Evolutionary conservation across 2,329 filamentous ascomycete genomes (phyloP).

Genomic region (Neonectria sp.): DNA sequence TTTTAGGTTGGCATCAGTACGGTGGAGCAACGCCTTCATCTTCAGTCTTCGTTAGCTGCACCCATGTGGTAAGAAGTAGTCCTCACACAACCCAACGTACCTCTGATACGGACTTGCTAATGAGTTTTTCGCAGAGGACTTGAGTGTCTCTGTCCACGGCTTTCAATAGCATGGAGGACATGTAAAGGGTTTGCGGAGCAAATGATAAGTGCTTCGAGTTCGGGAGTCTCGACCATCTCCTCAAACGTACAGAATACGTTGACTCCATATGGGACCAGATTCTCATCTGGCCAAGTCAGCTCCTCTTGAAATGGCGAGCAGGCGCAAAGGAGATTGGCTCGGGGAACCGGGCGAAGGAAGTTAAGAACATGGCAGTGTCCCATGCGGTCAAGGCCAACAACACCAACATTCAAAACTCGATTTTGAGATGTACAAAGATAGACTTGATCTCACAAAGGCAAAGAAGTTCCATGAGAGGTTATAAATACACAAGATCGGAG

Average conservation of each 20-base stretch:
- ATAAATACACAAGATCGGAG: not conserved
- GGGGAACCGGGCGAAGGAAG: not conserved
- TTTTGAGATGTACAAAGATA: not conserved
- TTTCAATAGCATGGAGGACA: not conserved
- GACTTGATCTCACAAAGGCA: not conserved
- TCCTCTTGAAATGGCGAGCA: not conserved
- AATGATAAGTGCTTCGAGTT: not conserved
- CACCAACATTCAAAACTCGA: not conserved
- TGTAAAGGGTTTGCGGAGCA: not conserved
- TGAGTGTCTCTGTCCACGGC: not conserved
- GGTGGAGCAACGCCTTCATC: not conserved
- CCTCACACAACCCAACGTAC: not conserved
- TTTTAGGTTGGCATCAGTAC: not conserved
- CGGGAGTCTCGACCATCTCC: not conserved
- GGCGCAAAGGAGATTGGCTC: not conserved
- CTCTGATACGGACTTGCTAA: not conserved
- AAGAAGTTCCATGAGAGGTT: not conserved
- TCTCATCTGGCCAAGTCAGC: not conserved
- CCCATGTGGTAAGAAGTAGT: not conserved
- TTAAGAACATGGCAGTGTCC: not conserved
- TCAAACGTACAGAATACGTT: not conserved
- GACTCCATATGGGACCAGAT: not conserved
- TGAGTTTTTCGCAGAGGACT: not conserved
- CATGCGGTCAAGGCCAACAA: slow-evolving; percentile 1
- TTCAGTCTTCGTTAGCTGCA: not conserved